Conservation (phyloP, 108 stramenopile genomes). For the Aureococcus anophagefferens region DNA sequence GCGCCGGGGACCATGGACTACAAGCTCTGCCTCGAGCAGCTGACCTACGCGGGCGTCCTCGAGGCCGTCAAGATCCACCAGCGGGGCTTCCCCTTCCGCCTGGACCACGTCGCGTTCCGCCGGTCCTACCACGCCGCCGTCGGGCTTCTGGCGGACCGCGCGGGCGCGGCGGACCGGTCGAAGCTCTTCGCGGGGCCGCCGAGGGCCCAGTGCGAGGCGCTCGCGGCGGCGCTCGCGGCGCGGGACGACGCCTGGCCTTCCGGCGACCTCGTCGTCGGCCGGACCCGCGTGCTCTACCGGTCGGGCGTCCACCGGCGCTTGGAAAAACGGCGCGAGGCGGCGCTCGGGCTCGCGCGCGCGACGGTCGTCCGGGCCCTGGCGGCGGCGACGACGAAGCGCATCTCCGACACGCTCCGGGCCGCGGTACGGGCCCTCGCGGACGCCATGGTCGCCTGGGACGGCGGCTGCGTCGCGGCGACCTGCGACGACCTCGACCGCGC, state of each 20-base stretch:
- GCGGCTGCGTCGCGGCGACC: conserved; percentile 4
- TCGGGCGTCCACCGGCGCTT: conserved; percentile 23
- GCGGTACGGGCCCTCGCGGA: not conserved
- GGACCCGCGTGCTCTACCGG: conserved; percentile 15
- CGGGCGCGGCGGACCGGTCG: too few relatives aligned
- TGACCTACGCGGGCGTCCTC: conserved; percentile 46
- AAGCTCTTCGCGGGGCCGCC: too few relatives aligned
- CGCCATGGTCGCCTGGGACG: too few relatives aligned
- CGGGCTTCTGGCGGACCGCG: too few relatives aligned
- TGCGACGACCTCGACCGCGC: conserved; percentile 18
- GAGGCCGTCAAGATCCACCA: conserved; percentile 53
- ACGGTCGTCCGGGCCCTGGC: conserved; percentile 26
- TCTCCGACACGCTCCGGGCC: conserved; percentile 4
- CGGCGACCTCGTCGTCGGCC: conserved; percentile 18
- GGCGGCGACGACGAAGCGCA: conserved; percentile 13
- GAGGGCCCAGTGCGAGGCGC: too few relatives aligned
- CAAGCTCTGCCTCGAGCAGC: conserved; percentile 26
- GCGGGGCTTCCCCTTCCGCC: conserved; percentile 48
- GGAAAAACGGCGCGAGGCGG: conserved; percentile 41
- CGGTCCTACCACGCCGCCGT: not conserved
- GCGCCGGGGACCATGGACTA: conserved; percentile 1
- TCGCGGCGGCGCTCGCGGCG: not conserved
- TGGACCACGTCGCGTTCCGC: conserved; percentile 37
- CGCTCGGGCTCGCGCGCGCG: conserved; percentile 35
- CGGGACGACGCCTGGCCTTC: conserved; percentile 3